Conservation (phyloP, 164 flowering plant species). For the Amborella trichopoda region DNA sequence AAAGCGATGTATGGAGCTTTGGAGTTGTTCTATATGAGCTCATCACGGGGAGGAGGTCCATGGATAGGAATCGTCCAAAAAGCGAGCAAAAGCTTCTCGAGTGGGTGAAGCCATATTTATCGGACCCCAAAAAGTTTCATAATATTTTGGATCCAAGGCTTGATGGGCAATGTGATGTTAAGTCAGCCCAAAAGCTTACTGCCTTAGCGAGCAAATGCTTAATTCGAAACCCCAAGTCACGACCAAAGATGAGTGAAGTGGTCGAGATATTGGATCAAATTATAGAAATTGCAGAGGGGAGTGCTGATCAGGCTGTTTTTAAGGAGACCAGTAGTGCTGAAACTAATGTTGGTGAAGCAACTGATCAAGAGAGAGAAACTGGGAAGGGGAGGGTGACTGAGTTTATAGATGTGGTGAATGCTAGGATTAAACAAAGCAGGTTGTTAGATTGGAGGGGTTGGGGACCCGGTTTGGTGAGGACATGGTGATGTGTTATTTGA, state of each 20-base stretch:
- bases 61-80: conserved; percentile 76
- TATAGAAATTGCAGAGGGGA: conserved; percentile 42
- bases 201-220: conserved; percentile 73
- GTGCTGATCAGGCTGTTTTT: no score
- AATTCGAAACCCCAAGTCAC: conserved; percentile 59
- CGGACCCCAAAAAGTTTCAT: conserved; percentile 69
- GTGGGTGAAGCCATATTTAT: conserved; percentile 74
- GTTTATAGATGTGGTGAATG: no score
- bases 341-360: no score
- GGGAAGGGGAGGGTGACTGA: no score
- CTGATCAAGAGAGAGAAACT: no score
- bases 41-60: conserved; percentile 77
- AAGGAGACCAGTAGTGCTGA: no score
- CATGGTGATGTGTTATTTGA: no score
- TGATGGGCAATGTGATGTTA: conserved; percentile 42
- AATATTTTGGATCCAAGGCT: conserved; percentile 68
- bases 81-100: conserved; percentile 86
- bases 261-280: conserved; percentile 53
- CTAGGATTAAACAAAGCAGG: no score
- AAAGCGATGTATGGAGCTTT: conserved; percentile 97
- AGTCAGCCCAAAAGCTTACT: conserved; percentile 66
- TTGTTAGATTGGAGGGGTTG: no score
- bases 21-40: conserved; percentile 93
- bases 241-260: conserved; percentile 92
- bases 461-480: no score